Percentiles rank a stretch among this genome's conserved stretches.
phyloP scores from a whole-genome alignment of 352 stramenopile species.

The Phytophthora pluvialis region DNA sequence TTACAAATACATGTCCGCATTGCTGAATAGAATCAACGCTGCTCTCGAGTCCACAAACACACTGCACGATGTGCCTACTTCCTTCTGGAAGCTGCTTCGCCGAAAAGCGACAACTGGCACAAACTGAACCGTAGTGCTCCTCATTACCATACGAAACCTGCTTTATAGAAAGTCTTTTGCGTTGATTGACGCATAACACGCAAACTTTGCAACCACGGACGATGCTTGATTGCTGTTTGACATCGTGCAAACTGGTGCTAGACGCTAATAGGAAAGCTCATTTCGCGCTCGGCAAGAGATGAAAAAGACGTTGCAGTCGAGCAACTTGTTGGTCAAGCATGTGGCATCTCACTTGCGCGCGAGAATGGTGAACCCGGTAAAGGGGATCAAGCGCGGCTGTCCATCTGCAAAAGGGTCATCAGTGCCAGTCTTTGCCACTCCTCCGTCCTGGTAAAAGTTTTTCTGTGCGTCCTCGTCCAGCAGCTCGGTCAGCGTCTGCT shows the following conservation, averaged over 20 bases:
- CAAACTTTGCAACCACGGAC: background rate
- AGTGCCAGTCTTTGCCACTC: background rate
- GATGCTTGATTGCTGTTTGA: background rate
- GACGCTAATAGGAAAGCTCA: background rate
- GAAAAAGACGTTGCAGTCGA: background rate
- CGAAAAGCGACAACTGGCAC: slow-evolving; percentile 7
- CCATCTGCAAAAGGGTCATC: slow-evolving; percentile 23
- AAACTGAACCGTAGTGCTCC: slow-evolving; percentile 17
- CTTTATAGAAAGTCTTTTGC: too few relatives aligned
- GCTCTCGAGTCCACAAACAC: background rate
- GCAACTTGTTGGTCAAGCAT: background rate
- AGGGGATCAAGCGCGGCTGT: slow-evolving; percentile 34
- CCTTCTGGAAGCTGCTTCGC: too few relatives aligned
- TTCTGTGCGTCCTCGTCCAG: slow-evolving; percentile 29
- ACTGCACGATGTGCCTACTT: slow-evolving; percentile 2
- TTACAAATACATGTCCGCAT: slow-evolving; percentile 14
- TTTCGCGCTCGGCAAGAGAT: background rate
- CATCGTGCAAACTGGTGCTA: background rate
- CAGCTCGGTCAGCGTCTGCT: slow-evolving; percentile 22
- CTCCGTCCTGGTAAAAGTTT: slow-evolving; percentile 31
- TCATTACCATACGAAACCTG: slow-evolving; percentile 12
- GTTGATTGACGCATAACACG: background rate
- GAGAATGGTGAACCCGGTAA: slow-evolving; percentile 31
- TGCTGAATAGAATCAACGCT: background rate
- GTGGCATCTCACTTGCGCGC: slow-evolving; percentile 37